Evolutionary conservation across 1,284 basidiomycete genomes (phyloP).

Genomic region (Ustilago esculenta): DNA sequence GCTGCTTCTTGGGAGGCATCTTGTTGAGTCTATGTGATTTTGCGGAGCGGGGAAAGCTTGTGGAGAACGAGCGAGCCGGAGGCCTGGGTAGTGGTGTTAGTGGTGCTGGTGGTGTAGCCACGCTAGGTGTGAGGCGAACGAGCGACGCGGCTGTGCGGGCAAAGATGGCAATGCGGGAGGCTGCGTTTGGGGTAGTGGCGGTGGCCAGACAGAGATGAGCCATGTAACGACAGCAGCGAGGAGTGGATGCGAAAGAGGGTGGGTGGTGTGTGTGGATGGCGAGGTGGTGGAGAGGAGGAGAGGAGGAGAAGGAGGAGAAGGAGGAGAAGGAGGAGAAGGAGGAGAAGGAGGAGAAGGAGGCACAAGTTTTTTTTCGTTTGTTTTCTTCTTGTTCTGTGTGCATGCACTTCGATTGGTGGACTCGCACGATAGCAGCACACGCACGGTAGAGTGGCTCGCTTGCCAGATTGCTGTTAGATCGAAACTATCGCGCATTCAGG

Average conservation of each 20-base stretch:
- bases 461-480: no score
- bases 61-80: slow-evolving; percentile 23
- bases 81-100: slow-evolving; percentile 1
- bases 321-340: neutral
- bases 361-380: slow-evolving; percentile 2
- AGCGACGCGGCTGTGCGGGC: slow-evolving; percentile 2
- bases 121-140: neutral
- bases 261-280: neutral
- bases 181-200: slow-evolving; percentile 9
- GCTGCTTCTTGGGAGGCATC: slow-evolving; percentile 62
- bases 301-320: neutral
- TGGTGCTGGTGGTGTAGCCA: neutral
- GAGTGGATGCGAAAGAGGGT: neutral
- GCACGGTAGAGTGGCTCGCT: no score
- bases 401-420: slow-evolving; percentile 6
- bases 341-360: neutral
- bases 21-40: slow-evolving; percentile 43
- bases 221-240: slow-evolving; percentile 14
- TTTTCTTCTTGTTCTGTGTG: slow-evolving; percentile 5
- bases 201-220: slow-evolving; percentile 38
- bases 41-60: slow-evolving; percentile 18
- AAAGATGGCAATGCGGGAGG: slow-evolving; percentile 1
- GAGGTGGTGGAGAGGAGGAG: neutral
- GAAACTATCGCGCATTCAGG: no score
- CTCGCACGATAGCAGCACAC: no score